Evolutionary conservation across 257 asterid species (phyloP).

Genomic region (Solanum dulcamara): DNA sequence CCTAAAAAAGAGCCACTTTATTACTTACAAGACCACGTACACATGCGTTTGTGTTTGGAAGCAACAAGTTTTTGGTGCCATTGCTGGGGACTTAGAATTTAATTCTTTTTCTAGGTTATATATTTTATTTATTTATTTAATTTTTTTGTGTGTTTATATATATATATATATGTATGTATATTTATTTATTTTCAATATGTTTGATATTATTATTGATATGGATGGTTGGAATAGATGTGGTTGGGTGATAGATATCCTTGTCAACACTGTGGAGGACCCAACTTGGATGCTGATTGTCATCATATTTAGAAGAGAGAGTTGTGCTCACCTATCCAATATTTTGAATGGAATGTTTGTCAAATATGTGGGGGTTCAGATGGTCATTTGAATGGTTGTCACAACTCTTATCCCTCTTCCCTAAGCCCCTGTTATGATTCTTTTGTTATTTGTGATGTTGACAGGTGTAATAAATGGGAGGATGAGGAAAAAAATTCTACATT

Average conservation of each 20-base stretch:
- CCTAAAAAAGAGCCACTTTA: too few relatives aligned
- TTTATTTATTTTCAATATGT: too few relatives aligned
- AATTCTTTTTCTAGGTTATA: too few relatives aligned
- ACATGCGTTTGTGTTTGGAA: too few relatives aligned
- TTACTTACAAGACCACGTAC: too few relatives aligned
- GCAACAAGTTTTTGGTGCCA: too few relatives aligned
- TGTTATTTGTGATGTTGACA: background rate
- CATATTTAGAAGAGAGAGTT: background rate
- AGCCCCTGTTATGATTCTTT: background rate
- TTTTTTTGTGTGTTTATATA: too few relatives aligned
- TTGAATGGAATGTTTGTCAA: background rate
- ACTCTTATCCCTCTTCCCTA: background rate
- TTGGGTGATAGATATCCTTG: background rate
- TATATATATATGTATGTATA: too few relatives aligned
- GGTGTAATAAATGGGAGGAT: background rate
- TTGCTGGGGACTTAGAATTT: too few relatives aligned
- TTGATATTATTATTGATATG: too few relatives aligned
- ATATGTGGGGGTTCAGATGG: background rate
- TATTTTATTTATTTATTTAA: too few relatives aligned
- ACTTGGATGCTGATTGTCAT: background rate
- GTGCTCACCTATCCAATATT: background rate
- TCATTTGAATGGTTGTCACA: background rate
- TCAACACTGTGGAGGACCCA: background rate
- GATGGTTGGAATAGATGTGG: background rate
- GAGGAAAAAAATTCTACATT: too few relatives aligned